These are phyloP conservation scores for Capillidium heterosporum DNA, from an alignment of 371 early-diverging fungal genomes.

Conservation along the genomic window DNA sequence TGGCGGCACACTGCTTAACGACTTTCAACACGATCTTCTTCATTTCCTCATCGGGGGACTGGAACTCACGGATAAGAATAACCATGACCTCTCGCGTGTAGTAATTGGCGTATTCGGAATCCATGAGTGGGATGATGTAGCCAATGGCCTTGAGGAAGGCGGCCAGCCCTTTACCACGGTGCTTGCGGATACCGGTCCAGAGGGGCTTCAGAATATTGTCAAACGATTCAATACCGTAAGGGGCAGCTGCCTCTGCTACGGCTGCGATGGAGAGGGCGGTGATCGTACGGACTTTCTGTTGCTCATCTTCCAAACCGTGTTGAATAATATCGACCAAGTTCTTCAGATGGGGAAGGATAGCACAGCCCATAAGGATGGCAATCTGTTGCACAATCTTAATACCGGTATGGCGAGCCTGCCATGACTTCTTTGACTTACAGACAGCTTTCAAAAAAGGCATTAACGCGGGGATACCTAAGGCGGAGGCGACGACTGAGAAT, in stretches of 20 bases:
- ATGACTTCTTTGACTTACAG: constrained; percentile 83
- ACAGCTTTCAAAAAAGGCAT: constrained; percentile 93
- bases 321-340: constrained; percentile 79
- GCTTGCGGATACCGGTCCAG: constrained; percentile 85
- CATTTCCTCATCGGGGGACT: constrained; percentile 95
- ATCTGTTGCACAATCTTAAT: constrained; percentile 94
- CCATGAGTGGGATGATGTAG: constrained; percentile 93
- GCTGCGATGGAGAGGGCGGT: constrained; percentile 89
- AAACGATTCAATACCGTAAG: constrained; percentile 96
- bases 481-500: constrained; percentile 92
- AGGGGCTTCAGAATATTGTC: constrained; percentile 77
- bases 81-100: constrained; percentile 86
- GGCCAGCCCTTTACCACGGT: constrained; percentile 91
- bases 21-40: constrained; percentile 94
- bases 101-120: constrained; percentile 79
- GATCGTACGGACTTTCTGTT: constrained; percentile 89
- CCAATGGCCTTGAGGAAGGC: constrained; percentile 96
- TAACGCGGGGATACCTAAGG: constrained; percentile 86
- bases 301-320: constrained; percentile 85
- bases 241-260: constrained; percentile 90
- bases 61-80: constrained; percentile 86
- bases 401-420: constrained; percentile 98
- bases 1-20: constrained; percentile 86
- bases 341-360: constrained; percentile 84
- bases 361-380: constrained; percentile 85